Conservation (phyloP, 2,329 filamentous ascomycete species). For the Microdochium bolleyi region DNA sequence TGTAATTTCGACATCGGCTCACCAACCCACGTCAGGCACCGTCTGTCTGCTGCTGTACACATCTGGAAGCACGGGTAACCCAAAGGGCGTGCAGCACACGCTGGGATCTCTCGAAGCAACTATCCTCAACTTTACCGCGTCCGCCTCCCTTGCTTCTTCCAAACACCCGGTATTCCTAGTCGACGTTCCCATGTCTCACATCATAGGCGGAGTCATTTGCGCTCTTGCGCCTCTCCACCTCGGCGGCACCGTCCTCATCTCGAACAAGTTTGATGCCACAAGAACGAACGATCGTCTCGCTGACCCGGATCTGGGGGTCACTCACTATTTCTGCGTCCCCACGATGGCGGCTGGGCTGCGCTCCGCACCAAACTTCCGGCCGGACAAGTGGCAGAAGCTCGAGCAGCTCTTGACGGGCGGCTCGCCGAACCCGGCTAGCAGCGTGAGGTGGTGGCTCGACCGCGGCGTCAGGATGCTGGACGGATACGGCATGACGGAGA, state of each 20-base stretch:
- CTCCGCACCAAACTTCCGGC: slow-evolving; percentile 1
- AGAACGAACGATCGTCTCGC: slow-evolving; percentile 2
- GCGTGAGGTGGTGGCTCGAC: slow-evolving; percentile 4
- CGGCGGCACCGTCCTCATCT: slow-evolving; percentile 3
- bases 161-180: slow-evolving; percentile 1
- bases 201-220: slow-evolving; percentile 3
- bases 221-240: slow-evolving; percentile 1
- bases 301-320: no score
- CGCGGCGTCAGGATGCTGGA: slow-evolving; percentile 4
- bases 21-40: no score
- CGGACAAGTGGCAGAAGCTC: slow-evolving; percentile 1
- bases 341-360: slow-evolving; percentile 3
- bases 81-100: no score
- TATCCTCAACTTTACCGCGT: no score
- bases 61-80: no score
- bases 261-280: slow-evolving; percentile 3
- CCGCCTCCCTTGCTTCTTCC: no score
- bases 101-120: no score
- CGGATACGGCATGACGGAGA: slow-evolving; percentile 8
- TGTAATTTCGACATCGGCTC: no score
- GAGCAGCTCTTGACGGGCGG: slow-evolving; percentile 5
- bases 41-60: no score
- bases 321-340: slow-evolving; percentile 3
- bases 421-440: slow-evolving; percentile 2
- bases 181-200: slow-evolving; percentile 6